phyloP scores from a whole-genome alignment of 2,329 filamentous ascomycete genomes.

The Cladosporium cucumerinum region DNA sequence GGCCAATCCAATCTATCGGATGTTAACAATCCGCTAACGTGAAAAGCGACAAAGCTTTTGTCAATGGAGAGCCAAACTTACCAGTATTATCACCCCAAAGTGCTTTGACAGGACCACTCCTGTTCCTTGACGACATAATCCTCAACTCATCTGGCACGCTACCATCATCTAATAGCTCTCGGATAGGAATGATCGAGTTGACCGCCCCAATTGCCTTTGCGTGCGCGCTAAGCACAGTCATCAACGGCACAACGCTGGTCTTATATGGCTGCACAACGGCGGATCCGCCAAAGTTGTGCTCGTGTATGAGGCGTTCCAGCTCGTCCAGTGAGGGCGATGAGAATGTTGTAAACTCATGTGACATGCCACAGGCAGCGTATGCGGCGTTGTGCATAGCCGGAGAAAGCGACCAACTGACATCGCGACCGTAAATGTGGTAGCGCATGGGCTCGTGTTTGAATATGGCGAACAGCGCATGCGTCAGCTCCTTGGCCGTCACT shows the following conservation, averaged over 20 bases:
- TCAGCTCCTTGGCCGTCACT: conserved; percentile 62
- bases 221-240: conserved; percentile 66
- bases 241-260: conserved; percentile 63
- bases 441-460: conserved; percentile 67
- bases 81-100: conserved; percentile 72
- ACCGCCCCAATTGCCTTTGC: conserved; percentile 72
- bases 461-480: conserved; percentile 62
- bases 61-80: neutral
- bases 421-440: conserved; percentile 71
- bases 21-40: neutral
- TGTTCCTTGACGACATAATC: conserved; percentile 57
- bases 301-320: conserved; percentile 61
- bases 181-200: conserved; percentile 71
- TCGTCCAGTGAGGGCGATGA: conserved; percentile 61
- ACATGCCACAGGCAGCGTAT: conserved; percentile 63
- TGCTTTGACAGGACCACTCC: conserved; percentile 63
- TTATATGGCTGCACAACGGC: conserved; percentile 73
- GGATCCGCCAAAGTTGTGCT: conserved; percentile 67
- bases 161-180: conserved; percentile 56
- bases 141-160: conserved; percentile 54
- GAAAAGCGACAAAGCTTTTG: neutral
- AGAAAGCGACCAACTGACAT: conserved; percentile 68
- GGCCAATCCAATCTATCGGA: conserved; percentile 68
- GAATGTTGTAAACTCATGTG: conserved; percentile 63
- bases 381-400: conserved; percentile 76